Evolutionary conservation across 805 yeast species (phyloP).

Genomic region (Lipomyces kockii): DNA sequence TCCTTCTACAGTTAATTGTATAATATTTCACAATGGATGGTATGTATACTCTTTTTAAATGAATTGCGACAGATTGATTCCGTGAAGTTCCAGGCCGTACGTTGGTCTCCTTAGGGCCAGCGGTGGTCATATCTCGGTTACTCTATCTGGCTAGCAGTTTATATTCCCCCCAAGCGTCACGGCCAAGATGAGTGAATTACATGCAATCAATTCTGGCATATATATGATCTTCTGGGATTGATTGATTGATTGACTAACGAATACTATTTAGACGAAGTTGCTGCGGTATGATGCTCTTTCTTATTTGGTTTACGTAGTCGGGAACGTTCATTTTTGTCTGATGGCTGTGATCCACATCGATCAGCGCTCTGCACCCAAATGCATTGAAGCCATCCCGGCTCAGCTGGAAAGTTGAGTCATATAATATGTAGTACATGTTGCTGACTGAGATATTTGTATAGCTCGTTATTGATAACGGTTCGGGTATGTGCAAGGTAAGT

Average conservation of each 20-base stretch:
- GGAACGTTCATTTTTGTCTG: not conserved
- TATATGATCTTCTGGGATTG: constrained; percentile 9
- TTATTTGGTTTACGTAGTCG: not conserved
- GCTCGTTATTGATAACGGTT: constrained; percentile 97
- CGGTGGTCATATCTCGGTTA: not conserved
- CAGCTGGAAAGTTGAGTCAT: not conserved
- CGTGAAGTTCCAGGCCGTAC: not conserved
- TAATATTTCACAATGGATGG: constrained; percentile 33
- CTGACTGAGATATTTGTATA: constrained; percentile 54
- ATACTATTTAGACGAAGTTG: constrained; percentile 51
- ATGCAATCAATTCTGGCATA: not conserved
- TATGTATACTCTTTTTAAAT: constrained; percentile 15
- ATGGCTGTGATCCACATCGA: not conserved
- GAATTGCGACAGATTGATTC: constrained; percentile 2
- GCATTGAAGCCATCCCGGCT: not conserved
- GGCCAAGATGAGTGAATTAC: not conserved
- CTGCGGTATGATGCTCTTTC: constrained; percentile 49
- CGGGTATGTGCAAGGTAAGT: constrained; percentile 94
- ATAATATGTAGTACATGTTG: not conserved
- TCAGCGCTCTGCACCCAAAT: not conserved
- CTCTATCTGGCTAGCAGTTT: not conserved
- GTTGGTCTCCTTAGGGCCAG: not conserved
- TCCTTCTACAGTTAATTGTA: not conserved
- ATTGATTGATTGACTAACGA: constrained; percentile 9
- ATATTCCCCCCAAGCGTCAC: not conserved